These are phyloP conservation scores for Chamaecyparis obtusa DNA, from an alignment of 75 land plant genomes.

Conservation along the genomic window DNA sequence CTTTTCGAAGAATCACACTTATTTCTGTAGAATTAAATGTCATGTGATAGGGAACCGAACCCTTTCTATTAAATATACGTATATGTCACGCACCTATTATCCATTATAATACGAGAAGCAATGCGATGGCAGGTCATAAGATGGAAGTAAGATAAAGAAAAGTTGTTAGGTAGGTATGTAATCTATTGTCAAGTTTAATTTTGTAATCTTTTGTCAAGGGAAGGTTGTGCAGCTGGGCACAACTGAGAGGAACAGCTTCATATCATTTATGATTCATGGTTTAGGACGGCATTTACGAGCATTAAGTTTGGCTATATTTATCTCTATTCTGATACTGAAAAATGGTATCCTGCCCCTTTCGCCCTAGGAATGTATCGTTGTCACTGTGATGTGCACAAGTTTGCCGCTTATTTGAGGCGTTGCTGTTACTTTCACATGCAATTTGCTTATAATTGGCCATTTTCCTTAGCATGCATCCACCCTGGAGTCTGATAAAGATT, in stretches of 20 bases:
- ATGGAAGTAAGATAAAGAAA: too few species aligned
- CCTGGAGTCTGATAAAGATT: not conserved
- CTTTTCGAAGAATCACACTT: not conserved
- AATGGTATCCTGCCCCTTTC: not conserved
- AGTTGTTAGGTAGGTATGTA: too few species aligned
- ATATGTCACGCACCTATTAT: not conserved
- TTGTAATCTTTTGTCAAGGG: not conserved
- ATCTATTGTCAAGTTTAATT: too few species aligned
- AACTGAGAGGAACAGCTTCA: not conserved
- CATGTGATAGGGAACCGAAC: not conserved
- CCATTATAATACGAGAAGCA: too few species aligned
- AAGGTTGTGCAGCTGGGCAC: not conserved
- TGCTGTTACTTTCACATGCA: not conserved
- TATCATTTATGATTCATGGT: not conserved
- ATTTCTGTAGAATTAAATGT: not conserved
- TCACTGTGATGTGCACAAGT: not conserved
- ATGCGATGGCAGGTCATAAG: too few species aligned
- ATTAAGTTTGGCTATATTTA: too few species aligned
- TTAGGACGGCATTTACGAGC: too few species aligned
- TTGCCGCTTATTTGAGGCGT: not conserved
- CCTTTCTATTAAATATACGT: not conserved
- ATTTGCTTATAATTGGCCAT: not conserved
- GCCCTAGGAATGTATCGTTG: not conserved
- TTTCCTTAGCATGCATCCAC: not conserved
- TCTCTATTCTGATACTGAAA: not conserved